Percentiles rank a stretch among this genome's conserved stretches.
Conservation (phyloP, 2,329 filamentous ascomycete genomes). For the Botrytis paeoniae region DNA sequence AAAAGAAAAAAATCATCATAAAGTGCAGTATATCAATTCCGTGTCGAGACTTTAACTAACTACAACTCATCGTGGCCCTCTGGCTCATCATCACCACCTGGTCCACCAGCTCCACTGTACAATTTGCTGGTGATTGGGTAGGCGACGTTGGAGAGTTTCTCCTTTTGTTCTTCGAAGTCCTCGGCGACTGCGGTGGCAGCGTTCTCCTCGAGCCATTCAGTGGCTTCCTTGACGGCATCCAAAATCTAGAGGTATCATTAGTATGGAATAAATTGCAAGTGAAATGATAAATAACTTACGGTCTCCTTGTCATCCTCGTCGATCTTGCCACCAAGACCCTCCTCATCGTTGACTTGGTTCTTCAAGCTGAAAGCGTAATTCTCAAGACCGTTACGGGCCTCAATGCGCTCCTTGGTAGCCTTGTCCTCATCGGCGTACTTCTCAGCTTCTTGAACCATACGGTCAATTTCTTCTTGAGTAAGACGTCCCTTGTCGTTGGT, state of each 20-base stretch:
- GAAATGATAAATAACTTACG: constrained; percentile 48
- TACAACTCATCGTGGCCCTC: constrained; percentile 75
- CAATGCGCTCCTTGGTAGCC: constrained; percentile 93
- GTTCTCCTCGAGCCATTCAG: constrained; percentile 97
- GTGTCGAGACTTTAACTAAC: constrained; percentile 34
- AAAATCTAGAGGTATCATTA: constrained; percentile 61
- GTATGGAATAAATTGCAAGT: constrained; percentile 18
- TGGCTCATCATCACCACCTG: constrained; percentile 68
- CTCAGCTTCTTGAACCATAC: constrained; percentile 98
- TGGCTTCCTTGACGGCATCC: constrained; percentile 94
- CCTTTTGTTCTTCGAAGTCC: constrained; percentile 99
- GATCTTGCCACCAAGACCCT: constrained; percentile 97
- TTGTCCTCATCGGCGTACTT: constrained; percentile 99
- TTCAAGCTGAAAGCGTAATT: constrained; percentile 99
- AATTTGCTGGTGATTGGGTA: constrained; percentile 99
- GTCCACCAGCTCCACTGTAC: constrained; percentile 67
- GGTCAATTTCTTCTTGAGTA: constrained; percentile 94
- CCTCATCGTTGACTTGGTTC: constrained; percentile 97
- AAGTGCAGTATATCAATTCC: constrained; percentile 8
- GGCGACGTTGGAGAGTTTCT: constrained; percentile 94
- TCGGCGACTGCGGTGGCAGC: constrained; percentile 78
- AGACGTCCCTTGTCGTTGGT: constrained; percentile 99
- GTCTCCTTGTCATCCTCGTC: constrained; percentile 98
- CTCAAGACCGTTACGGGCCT: constrained; percentile 93
- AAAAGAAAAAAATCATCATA: neutral